phyloP scores from a whole-genome alignment of 2,329 filamentous ascomycete genomes.

The Fusarium circinatum region DNA sequence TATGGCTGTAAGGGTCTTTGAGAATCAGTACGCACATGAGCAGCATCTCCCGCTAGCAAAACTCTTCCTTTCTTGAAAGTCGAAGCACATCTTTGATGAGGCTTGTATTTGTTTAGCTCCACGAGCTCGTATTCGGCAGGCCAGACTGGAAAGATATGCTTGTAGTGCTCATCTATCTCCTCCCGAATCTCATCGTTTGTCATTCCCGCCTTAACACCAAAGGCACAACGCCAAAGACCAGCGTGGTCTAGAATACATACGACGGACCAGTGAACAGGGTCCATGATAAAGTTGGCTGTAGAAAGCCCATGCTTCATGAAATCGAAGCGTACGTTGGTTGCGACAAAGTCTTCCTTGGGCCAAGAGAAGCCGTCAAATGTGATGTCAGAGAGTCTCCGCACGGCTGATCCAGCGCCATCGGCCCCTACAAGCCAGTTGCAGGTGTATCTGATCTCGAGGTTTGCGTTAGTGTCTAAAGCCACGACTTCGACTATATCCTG shows the following conservation, averaged over 20 bases:
- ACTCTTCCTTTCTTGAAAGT: not conserved
- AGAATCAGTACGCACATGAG: not conserved
- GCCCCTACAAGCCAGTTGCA: not conserved
- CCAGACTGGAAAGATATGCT: not conserved
- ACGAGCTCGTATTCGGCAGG: not conserved
- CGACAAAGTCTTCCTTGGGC: not conserved
- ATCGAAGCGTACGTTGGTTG: not conserved
- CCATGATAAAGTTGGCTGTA: not conserved
- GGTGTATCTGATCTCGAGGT: not conserved
- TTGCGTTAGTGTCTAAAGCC: not conserved
- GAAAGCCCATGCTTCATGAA: not conserved
- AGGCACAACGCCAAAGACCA: not conserved
- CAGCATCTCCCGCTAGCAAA: not conserved
- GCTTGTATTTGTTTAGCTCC: not conserved
- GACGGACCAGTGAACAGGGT: not conserved
- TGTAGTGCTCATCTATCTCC: not conserved
- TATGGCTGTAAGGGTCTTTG: rapidly evolving
- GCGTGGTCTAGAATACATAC: not conserved
- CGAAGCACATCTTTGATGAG: not conserved
- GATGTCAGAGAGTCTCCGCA: not conserved
- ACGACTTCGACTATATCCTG: not conserved
- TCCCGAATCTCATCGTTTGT: not conserved
- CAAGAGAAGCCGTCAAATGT: not conserved
- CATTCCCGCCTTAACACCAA: not conserved
- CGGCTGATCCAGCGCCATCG: not conserved